Conservation (phyloP, 352 stramenopile genomes). For the Globisporangium recalcitrans region DNA sequence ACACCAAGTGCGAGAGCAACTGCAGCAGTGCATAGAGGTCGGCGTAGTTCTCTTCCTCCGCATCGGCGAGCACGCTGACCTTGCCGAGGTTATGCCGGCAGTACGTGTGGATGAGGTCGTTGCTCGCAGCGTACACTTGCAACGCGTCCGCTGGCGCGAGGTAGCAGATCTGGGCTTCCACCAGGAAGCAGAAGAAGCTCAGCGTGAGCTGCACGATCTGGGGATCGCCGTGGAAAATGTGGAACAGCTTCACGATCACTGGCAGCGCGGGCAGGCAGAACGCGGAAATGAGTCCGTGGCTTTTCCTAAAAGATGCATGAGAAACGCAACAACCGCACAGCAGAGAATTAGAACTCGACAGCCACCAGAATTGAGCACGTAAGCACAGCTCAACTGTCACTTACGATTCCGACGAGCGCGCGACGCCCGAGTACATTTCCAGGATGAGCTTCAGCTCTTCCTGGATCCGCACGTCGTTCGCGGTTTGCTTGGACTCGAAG, state of each 20-base stretch:
- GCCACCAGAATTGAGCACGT: not conserved
- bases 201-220: constrained; percentile 72
- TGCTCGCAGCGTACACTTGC: constrained; percentile 63
- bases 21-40: constrained; percentile 74
- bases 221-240: constrained; percentile 66
- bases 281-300: constrained; percentile 48
- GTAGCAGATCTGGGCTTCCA: constrained; percentile 80
- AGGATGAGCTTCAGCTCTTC: constrained; percentile 76
- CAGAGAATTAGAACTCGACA: not conserved
- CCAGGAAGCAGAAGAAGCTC: constrained; percentile 73
- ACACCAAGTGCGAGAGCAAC: constrained; percentile 71
- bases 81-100: constrained; percentile 66
- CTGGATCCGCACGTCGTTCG: constrained; percentile 61
- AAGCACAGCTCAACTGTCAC: constrained; percentile 8
- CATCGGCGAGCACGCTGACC: constrained; percentile 51
- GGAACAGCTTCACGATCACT: constrained; percentile 69
- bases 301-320: constrained; percentile 26
- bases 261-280: constrained; percentile 68
- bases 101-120: constrained; percentile 68
- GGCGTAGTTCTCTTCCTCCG: constrained; percentile 73
- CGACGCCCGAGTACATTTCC: constrained; percentile 74
- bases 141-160: constrained; percentile 60
- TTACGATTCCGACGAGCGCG: constrained; percentile 63
- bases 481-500: constrained; percentile 53
- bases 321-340: not conserved